Percentiles rank a stretch among this genome's conserved stretches.
phyloP scores from a whole-genome alignment of 78 protist genomes.

The Dictyostelium purpureum region DNA sequence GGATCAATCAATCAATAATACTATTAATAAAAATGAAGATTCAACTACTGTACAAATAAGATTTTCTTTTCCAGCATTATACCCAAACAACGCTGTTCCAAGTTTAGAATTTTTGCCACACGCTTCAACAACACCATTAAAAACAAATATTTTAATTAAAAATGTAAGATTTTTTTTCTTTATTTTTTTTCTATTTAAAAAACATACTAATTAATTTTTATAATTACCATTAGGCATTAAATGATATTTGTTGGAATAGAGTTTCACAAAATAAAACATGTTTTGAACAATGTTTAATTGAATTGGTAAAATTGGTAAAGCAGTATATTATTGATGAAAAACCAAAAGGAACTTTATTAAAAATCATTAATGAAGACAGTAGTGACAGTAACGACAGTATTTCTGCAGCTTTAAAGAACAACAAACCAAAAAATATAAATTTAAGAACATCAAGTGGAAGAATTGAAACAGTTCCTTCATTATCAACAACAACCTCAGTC shows the following conservation, averaged over 20 bases:
- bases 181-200: too few relatives aligned
- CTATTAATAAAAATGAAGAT: neutral
- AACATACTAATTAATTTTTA: too few relatives aligned
- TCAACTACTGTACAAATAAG: slow-evolving; percentile 38
- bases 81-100: slow-evolving; percentile 74
- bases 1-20: neutral
- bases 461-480: neutral
- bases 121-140: slow-evolving; percentile 53
- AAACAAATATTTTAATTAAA: slow-evolving; percentile 21
- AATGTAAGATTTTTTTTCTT: too few relatives aligned
- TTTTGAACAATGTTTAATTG: slow-evolving; percentile 51
- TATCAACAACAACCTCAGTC: neutral
- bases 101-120: slow-evolving; percentile 31
- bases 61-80: slow-evolving; percentile 59
- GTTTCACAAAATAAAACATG: slow-evolving; percentile 15
- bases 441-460: slow-evolving; percentile 3
- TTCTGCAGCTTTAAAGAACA: neutral
- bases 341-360: neutral
- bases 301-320: slow-evolving; percentile 12
- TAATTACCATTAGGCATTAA: neutral
- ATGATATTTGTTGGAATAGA: neutral
- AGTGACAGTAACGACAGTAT: neutral
- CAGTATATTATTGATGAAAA: neutral
- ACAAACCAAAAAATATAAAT: neutral
- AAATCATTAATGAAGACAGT: neutral